Evolutionary conservation across 768 basidiomycete species (phyloP), one percentile per base, ranked within the genome.

Genomic region (Boletus sp.): DNA sequence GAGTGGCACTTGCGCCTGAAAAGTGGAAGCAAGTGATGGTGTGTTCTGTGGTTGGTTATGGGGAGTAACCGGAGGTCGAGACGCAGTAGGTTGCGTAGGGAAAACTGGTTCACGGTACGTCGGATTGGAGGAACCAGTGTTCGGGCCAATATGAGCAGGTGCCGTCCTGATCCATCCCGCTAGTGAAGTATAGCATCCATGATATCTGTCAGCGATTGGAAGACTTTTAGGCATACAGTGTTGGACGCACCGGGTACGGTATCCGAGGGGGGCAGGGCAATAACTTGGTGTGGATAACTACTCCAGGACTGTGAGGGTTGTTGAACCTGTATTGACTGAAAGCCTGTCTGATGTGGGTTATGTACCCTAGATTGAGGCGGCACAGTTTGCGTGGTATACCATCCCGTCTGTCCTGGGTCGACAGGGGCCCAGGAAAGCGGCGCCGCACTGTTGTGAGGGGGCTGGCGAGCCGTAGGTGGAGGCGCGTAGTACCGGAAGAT

Each of bases 331-430:
- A 13, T 19, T 46, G 44, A 21, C 14, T 56, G 63, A 43, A 41
- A 51, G 23, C 43, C 21, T 23, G 58, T 25, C 35, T 54, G 51
- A 30, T 45, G 34, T 29, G 55, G 34, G 38, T 42, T 49, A 29
- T 57, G 40, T 35, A 23, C 17, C 35, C 33, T 21, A 23, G 50
- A 23, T 34, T 53, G 63, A 8, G 34, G 42, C 1, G 57, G 55
- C 41, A 45, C n/a, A 45, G 51, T 55, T 46, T 52, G 64, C 33
- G 50, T 30, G 11, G 59, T 29, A 46, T 58, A 53, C 51, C 63
- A 39, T 59, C 33, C 41, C 38, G 30, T 51, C 33, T 62, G 55
- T n/a, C 41, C 30, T n/a, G 47, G 14, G 23, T 51, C 8, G n/a
- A 49, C 23, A 50, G 55, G 52, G 29, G 30, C 17, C 13, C 48